A percentile compares a stretch with the other conserved stretches of the same genome.
Conservation (phyloP, 257 asterid species). For the Solanum phureja region DNA sequence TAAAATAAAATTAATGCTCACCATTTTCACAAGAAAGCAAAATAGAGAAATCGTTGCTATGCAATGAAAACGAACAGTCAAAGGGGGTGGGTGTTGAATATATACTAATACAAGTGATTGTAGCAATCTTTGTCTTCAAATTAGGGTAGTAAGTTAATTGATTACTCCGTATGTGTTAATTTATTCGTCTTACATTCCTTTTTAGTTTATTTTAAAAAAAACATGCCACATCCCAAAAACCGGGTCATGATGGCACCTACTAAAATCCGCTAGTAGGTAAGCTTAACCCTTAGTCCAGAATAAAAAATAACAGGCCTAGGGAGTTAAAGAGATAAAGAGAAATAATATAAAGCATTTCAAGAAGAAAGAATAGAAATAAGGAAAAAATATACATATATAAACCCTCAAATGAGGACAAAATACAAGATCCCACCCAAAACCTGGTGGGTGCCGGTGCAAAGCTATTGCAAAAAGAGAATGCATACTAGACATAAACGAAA, state of each 20-base stretch:
- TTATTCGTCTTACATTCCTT: not conserved
- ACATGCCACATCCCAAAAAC: not conserved
- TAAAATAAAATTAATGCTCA: not conserved
- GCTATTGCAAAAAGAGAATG: not conserved
- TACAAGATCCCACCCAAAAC: not conserved
- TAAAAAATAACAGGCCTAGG: not conserved
- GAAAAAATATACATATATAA: not conserved
- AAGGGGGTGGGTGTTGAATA: not conserved
- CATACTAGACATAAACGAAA: not conserved
- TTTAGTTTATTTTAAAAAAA: not conserved
- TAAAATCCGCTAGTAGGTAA: not conserved
- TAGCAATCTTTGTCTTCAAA: no score
- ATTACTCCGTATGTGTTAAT: no score
- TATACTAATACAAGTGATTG: not conserved
- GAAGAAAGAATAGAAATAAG: not conserved
- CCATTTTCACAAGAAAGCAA: not conserved
- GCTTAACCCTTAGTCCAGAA: not conserved
- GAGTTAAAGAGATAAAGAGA: not conserved
- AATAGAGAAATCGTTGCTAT: not conserved
- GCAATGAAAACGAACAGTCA: not conserved
- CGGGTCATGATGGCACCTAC: not conserved
- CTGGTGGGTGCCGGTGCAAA: not conserved
- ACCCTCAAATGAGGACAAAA: no score
- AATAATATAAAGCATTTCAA: not conserved
- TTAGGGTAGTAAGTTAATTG: not conserved